Base-by-base conservation (phyloP, 768 basidiomycete species). In the Trametes maxima region DNA sequence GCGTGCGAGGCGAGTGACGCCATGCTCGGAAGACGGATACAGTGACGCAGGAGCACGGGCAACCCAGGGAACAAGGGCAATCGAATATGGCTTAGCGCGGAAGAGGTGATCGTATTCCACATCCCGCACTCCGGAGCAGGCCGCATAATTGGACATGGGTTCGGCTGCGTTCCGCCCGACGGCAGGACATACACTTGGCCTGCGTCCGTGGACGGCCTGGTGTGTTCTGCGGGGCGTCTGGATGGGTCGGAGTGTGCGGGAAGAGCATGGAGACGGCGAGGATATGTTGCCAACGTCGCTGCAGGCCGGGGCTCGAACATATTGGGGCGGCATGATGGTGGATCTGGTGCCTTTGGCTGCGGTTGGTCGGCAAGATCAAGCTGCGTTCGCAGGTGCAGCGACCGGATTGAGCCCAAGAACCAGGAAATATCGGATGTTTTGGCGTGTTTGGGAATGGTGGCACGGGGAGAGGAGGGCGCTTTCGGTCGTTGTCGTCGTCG, bases 391-490 rank as follows among this genome's bases (percentile, higher is more conserved):
- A 35, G 28, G 28, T 33, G 28, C 28, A 3, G 8, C 28, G 28
- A 33, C 28, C 21, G 39, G 19, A 49, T 16, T 35, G 21, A 24
- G 35, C 35, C 16, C 19, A 51, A 19, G 43, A 19, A 59, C 49
- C 53, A 54, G 50, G 54, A 57, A 52, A 25, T 24, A 40, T 49
- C 42, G 50, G 43, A 28, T 66, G 58, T 66, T 66, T 63, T 61
- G n/a, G 16, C 1, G 36, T 66, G 53, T 66, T 66, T 66, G 65
- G n/a, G 24, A 8, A 24, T 39, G 44, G 57, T 56, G 60, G 65
- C 59, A 56, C 55, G 35, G 48, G 46, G 33, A 37, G 33, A 59
- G 47, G 54, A 56, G 39, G 57, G 61, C 60, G 57, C 25, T 44
- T 42, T n/a, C 21, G 21, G 62, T 62, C 56, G 60, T 60, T 53